Percentiles rank a stretch among this genome's conserved stretches.
Conservation (phyloP, 225 moss, liverwort and hornwort genomes). For the Physcomitrium patens region DNA sequence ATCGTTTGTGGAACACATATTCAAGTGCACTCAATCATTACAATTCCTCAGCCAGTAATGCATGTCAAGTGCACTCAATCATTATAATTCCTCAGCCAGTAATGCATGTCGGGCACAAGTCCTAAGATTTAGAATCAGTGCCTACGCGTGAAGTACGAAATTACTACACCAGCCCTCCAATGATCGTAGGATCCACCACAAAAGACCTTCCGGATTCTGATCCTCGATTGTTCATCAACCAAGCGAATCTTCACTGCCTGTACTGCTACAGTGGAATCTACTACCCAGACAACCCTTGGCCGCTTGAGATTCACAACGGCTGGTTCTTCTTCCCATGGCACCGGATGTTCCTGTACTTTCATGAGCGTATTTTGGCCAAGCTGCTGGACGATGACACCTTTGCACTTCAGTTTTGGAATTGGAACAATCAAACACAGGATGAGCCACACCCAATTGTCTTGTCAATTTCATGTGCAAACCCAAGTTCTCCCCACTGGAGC, state of each 20-base stretch:
- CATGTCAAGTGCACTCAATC: constrained; percentile 3
- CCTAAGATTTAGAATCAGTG: not conserved
- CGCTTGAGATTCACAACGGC: constrained; percentile 57
- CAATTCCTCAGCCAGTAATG: constrained; percentile 14
- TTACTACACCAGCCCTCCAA: too few species aligned
- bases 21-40: too few species aligned
- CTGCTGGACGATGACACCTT: constrained; percentile 52
- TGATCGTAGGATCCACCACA: too few species aligned
- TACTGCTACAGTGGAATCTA: constrained; percentile 55
- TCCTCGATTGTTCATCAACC: constrained; percentile 49
- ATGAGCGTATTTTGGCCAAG: constrained; percentile 50
- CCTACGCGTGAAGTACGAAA: not conserved
- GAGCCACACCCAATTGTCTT: constrained; percentile 34
- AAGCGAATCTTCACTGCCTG: constrained; percentile 50
- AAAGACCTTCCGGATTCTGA: constrained; percentile 41
- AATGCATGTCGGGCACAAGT: constrained; percentile 3
- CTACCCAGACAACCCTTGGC: constrained; percentile 41
- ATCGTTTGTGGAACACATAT: too few species aligned
- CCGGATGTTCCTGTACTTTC: constrained; percentile 57
- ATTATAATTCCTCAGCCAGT: constrained; percentile 1
- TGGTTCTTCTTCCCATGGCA: constrained; percentile 74
- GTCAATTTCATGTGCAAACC: constrained; percentile 35
- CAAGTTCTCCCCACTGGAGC: constrained; percentile 42
- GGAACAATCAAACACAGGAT: constrained; percentile 55
- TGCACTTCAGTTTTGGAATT: constrained; percentile 67